Conservation (phyloP, 2,329 filamentous ascomycete genomes). For the Emmonsia crescens region DNA sequence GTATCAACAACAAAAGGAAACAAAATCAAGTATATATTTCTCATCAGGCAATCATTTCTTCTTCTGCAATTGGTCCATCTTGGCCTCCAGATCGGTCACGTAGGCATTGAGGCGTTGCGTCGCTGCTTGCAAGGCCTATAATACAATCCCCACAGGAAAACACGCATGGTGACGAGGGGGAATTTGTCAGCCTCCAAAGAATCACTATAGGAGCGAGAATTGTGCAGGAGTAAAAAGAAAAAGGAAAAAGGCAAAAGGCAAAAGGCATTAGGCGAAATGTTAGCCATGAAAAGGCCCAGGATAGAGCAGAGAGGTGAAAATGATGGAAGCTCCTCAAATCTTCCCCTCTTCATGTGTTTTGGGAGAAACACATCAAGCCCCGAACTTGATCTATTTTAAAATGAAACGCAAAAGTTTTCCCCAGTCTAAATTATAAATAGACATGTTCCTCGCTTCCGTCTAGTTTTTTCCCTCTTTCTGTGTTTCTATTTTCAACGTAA, state of each 20-base stretch:
- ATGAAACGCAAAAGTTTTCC: neutral
- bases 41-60: conserved; percentile 43
- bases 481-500: neutral
- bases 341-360: neutral
- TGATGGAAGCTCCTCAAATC: neutral
- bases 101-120: conserved; percentile 80
- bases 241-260: neutral
- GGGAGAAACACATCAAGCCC: neutral
- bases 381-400: neutral
- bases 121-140: conserved; percentile 71
- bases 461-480: neutral
- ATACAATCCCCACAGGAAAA: conserved; percentile 10
- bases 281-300: neutral
- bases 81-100: conserved; percentile 70
- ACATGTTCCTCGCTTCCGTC: neutral
- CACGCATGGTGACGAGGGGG: neutral
- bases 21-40: conserved; percentile 1
- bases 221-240: neutral
- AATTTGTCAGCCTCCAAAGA: conserved; percentile 7
- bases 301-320: neutral
- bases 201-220: neutral
- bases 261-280: neutral
- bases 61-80: conserved; percentile 57
- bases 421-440: neutral
- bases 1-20: neutral